phyloP scores from a whole-genome alignment of 2,329 filamentous ascomycete genomes.

The Aspergillus ustus region DNA sequence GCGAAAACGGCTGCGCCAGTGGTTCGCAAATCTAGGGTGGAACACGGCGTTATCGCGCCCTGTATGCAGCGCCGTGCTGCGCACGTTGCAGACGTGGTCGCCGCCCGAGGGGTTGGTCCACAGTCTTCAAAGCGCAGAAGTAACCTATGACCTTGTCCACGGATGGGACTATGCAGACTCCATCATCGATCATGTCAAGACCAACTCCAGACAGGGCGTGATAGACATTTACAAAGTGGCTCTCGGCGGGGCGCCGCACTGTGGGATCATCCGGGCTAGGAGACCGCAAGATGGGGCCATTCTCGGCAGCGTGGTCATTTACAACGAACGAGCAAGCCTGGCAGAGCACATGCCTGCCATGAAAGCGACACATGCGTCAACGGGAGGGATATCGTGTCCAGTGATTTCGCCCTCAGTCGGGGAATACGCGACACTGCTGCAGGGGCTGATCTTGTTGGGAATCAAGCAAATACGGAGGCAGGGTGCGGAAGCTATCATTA shows the following conservation, averaged over 20 bases:
- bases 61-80: slow-evolving; percentile 74
- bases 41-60: slow-evolving; percentile 69
- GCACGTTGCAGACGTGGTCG: slow-evolving; percentile 72
- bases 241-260: slow-evolving; percentile 70
- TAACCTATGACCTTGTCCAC: slow-evolving; percentile 82
- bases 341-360: slow-evolving; percentile 72
- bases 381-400: slow-evolving; percentile 79
- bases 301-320: slow-evolving; percentile 79
- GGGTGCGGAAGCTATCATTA: slow-evolving; percentile 71
- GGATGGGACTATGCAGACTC: slow-evolving; percentile 75
- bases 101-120: slow-evolving; percentile 77
- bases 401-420: slow-evolving; percentile 71
- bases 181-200: slow-evolving; percentile 75
- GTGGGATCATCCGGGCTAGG: slow-evolving; percentile 83
- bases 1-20: slow-evolving; percentile 67
- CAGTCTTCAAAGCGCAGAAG: slow-evolving; percentile 71
- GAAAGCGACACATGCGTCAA: slow-evolving; percentile 58
- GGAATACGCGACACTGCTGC: slow-evolving; percentile 72
- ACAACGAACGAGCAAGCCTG: slow-evolving; percentile 70
- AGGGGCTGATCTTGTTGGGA: slow-evolving; percentile 79
- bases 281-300: slow-evolving; percentile 68
- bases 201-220: slow-evolving; percentile 75
- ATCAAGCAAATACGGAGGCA: slow-evolving; percentile 81
- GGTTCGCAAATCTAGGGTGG: slow-evolving; percentile 93
- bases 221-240: slow-evolving; percentile 79